Base-by-base conservation (phyloP, 805 yeast species). In the Saccharomycopsis sp. region DNA sequence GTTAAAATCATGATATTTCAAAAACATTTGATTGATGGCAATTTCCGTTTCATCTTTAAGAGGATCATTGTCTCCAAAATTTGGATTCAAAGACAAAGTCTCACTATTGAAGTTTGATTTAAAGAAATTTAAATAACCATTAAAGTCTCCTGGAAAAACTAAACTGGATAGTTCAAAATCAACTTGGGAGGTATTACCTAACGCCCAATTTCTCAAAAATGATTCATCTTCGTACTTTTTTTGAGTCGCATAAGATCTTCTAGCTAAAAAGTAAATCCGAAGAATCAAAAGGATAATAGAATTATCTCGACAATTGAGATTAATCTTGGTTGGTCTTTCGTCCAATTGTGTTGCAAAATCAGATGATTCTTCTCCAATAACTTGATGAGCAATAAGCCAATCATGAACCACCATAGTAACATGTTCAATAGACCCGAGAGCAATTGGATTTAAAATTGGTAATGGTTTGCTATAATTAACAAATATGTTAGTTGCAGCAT, bases 361-460 rank as follows among this genome's bases (percentile, higher is more conserved):
- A 18, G 52, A 20, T 4, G 23, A 3, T 21, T 30, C n/a, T 8
- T 32, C 27, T 25, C 32, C 30, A 10, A 41, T 48, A 21, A 41
- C 39, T 10, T 37, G 31, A 18, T 32, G 40, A 26, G 42, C 46
- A 2, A 47, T 37, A n/a, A 51, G 41, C n/a, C 47, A 36, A 8
- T 40, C 40, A 18, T 48, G 44, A 5, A 44, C 47, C 26, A 59
- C 32, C 9, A 52, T 37, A 34, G 58, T 61, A 10, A 28, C 43
- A 53, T 72, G 74, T 33, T 68, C 71, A 15, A 70, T 61, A 0
- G 74, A 66, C 46, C 69, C 66, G 3, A 57, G 34, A 5, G 67
- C 63, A 13, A 73, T 44, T 8, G 73, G 58, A 49, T 68, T 71
- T 5, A 73, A 50, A 19, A 72, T 53, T 2, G 78, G 78, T 6